Base-by-base conservation (phyloP, 441 rosid genomes). In the Erodium texanum region DNA sequence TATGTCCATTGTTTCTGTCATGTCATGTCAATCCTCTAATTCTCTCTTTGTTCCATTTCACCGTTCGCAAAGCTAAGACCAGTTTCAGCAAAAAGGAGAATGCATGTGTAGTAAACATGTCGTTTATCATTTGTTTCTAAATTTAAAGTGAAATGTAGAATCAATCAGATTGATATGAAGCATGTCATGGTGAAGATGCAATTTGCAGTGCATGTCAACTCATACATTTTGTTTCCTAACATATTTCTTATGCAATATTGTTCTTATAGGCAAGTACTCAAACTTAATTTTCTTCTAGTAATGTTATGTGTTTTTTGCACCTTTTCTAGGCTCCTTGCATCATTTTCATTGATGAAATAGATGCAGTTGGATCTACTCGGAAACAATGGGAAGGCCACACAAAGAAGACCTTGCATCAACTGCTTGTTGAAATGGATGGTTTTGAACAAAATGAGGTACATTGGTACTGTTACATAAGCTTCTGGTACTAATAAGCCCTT, bases 301-400 rank as follows among this genome's bases (percentile, higher is more conserved):
- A 34, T 34, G 38, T 48, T 70, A 70, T 54, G 69, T 62, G 54
- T 70, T 52, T 15, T 34, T 67, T 66, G 1, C 45, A 56, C 65
- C 69, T 69, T 71, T 74, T 29, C 69, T 75, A 95, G 99, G 97
- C 97, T 34, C 99, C 99, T 18, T 92, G 99, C 78, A 94, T 94
- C 66, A 83, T 94, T 76, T 94, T 92, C 78, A 94, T 94, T 70
- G 99, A 94, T 77, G 99, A 92, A 83, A 94, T 92, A 72, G 98
- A 94, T 79, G 99, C 98, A 24, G 92, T 94, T 80, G 99, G 99
- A 54, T 89, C 99, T 24, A 92, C 98, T 5, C 77, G 99, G 72
- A 94, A 94, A 75, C 97, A 92, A 81, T 92, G 99, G 99, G 99
- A 94, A 82, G 99, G 99, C 67, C 98, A 94, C 82, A 92, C 99